phyloP scores from a whole-genome alignment of 208 protist genomes.

The Wallacemonas sp. region DNA sequence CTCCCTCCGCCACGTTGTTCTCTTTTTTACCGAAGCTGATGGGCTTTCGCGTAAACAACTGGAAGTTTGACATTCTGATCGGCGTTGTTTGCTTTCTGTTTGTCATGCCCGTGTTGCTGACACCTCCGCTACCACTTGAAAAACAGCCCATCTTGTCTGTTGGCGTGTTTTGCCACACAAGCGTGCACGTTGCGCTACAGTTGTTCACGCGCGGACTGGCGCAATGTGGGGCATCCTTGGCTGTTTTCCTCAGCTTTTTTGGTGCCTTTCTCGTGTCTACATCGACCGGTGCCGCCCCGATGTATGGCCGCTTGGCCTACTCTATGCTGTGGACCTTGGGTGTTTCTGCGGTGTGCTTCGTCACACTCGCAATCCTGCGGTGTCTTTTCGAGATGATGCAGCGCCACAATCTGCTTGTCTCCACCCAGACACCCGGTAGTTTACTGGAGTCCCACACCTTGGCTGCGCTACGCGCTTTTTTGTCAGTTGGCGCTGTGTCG shows the following conservation, averaged over 20 bases:
- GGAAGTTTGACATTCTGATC: constrained; percentile 46
- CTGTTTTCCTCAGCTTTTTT: constrained; percentile 23
- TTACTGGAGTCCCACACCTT: constrained; percentile 23
- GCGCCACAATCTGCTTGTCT: neutral
- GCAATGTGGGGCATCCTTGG: constrained; percentile 18
- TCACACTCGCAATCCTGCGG: constrained; percentile 19
- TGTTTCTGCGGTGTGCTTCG: constrained; percentile 19
- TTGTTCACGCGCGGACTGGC: constrained; percentile 23
- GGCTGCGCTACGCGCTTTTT: neutral
- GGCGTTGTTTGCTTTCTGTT: constrained; percentile 34
- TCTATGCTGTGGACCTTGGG: constrained; percentile 26
- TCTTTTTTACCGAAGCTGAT: constrained; percentile 22
- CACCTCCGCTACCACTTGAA: neutral
- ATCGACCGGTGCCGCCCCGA: constrained; percentile 1
- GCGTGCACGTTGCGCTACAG: constrained; percentile 14
- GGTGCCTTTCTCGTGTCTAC: constrained; percentile 20
- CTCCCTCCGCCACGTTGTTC: constrained; percentile 12
- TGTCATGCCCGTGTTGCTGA: constrained; percentile 27
- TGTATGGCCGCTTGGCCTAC: constrained; percentile 21
- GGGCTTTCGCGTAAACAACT: constrained; percentile 44
- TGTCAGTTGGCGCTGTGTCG: neutral
- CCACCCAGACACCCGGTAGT: constrained; percentile 17
- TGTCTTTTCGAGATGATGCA: constrained; percentile 20
- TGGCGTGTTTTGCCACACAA: neutral
- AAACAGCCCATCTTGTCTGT: neutral